Evolutionary conservation across 345 rosid species (phyloP).

Genomic region (Euphorbia tirucalli): DNA sequence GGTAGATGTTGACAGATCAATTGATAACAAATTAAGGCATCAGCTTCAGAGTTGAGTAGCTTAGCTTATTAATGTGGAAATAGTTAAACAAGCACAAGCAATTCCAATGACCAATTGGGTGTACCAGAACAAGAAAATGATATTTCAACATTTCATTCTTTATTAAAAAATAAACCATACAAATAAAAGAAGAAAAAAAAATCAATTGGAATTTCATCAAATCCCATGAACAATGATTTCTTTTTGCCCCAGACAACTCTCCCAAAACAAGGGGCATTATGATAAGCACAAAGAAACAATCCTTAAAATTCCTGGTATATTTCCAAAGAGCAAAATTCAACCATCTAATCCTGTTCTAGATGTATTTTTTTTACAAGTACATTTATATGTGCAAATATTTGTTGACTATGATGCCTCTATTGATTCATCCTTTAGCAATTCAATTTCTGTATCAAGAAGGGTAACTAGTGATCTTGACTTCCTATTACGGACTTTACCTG

Average conservation of each 20-base stretch:
- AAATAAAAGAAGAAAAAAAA: conserved; percentile 15
- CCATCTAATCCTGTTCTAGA: conserved; percentile 20
- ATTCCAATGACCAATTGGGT: conserved; percentile 14
- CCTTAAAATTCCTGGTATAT: too few species aligned
- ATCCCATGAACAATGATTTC: conserved; percentile 17
- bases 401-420: conserved; percentile 26
- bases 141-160: conserved; percentile 28
- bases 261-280: neutral
- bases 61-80: neutral
- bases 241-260: neutral
- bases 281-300: neutral
- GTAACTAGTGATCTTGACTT: conserved; percentile 67
- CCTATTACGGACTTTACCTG: conserved; percentile 70
- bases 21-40: conserved; percentile 1
- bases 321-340: conserved; percentile 16
- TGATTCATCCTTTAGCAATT: conserved; percentile 30
- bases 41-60: conserved; percentile 11
- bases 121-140: conserved; percentile 32
- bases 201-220: conserved; percentile 20
- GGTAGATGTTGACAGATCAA: conserved; percentile 5
- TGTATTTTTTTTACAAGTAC: neutral
- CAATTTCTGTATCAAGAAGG: conserved; percentile 50
- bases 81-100: conserved; percentile 3
- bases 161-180: conserved; percentile 28
- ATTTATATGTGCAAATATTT: conserved; percentile 16